Conservation (phyloP, 495 filamentous ascomycete species). For the Hyphodiscus hymeniophilus region DNA sequence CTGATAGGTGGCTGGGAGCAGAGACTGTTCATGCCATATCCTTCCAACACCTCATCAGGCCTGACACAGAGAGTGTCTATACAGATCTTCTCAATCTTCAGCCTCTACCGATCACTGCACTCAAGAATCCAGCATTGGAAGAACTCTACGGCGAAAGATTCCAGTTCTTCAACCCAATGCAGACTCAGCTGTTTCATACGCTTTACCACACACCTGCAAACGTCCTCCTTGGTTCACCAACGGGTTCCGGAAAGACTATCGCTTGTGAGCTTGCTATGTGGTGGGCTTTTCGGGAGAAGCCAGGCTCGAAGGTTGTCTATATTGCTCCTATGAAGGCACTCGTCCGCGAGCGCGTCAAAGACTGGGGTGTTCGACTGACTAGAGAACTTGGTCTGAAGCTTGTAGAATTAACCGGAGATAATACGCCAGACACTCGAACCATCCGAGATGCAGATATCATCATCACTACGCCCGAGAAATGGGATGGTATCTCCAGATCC, state of each 20-base stretch:
- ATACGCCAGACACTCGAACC: constrained; percentile 91
- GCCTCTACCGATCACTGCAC: constrained; percentile 76
- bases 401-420: constrained; percentile 96
- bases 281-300: constrained; percentile 96
- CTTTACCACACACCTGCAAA: constrained; percentile 88
- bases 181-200: constrained; percentile 95
- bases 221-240: constrained; percentile 92
- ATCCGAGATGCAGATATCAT: constrained; percentile 96
- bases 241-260: constrained; percentile 94
- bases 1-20: constrained; percentile 94
- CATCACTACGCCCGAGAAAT: constrained; percentile 97
- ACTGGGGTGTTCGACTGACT: constrained; percentile 85
- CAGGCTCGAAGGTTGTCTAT: constrained; percentile 96
- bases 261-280: constrained; percentile 98
- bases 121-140: constrained; percentile 82
- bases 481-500: constrained; percentile 97
- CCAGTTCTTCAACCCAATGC: constrained; percentile 97
- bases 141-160: constrained; percentile 85
- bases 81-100: constrained; percentile 90
- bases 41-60: constrained; percentile 95
- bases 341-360: constrained; percentile 90
- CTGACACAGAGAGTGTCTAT: constrained; percentile 95
- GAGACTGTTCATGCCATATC: constrained; percentile 92
- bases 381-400: constrained; percentile 78
- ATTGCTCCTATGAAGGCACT: constrained; percentile 99